Evolutionary conservation across 139 green algal genomes (phyloP).

Genomic region (Chlamydomonas asymmetrica): DNA sequence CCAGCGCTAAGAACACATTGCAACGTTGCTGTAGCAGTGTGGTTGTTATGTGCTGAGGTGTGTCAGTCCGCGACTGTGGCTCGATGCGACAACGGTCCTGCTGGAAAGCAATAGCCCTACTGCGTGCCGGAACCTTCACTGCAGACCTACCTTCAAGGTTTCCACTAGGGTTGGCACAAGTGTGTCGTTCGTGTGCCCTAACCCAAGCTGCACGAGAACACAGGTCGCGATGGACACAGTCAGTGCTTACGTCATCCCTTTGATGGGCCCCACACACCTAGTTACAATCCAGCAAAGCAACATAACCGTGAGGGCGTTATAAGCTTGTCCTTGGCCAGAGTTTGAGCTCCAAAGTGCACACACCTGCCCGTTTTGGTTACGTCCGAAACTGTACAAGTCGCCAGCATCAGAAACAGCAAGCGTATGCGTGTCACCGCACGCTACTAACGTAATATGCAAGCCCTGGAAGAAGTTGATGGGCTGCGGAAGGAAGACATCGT

Average conservation of each 20-base stretch:
- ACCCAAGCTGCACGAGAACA: too few species aligned
- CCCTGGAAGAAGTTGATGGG: slow-evolving; percentile 65
- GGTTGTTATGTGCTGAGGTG: too few species aligned
- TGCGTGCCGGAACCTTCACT: background rate
- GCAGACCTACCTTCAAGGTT: slow-evolving; percentile 52
- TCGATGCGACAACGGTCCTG: background rate
- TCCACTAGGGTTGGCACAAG: slow-evolving; percentile 58
- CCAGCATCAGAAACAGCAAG: slow-evolving; percentile 63
- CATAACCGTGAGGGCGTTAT: too few species aligned
- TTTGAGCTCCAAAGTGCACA: too few species aligned
- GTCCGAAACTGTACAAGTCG: slow-evolving; percentile 70
- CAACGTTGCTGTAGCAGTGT: too few species aligned
- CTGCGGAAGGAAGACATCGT: slow-evolving; percentile 78
- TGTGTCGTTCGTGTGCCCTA: slow-evolving; percentile 66
- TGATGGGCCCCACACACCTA: too few species aligned
- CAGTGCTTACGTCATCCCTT: too few species aligned
- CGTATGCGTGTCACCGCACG: slow-evolving; percentile 91
- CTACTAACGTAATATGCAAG: slow-evolving; percentile 46
- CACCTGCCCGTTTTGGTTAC: slow-evolving; percentile 88
- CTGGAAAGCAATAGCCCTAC: background rate
- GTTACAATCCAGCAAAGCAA: too few species aligned
- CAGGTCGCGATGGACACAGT: too few species aligned
- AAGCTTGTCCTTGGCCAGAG: too few species aligned
- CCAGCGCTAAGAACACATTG: background rate
- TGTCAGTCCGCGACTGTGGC: background rate